Evolutionary conservation across 139 green algal genomes (phyloP), one percentile per base, ranked within the genome.

Genomic region (Chlorella sp.): DNA sequence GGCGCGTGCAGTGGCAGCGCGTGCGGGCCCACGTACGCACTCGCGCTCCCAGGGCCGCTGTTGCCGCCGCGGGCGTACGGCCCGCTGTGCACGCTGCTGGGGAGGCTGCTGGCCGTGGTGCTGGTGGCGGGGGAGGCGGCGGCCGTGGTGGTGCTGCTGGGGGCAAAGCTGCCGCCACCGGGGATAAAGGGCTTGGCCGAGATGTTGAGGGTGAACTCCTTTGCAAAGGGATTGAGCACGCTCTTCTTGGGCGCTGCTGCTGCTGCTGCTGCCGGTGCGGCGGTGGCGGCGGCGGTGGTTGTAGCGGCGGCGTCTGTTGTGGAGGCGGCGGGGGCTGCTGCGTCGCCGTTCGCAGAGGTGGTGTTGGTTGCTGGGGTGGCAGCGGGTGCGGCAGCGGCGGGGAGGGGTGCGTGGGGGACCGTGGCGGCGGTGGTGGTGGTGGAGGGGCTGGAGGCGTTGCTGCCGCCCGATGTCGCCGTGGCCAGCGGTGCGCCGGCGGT

Each of bases 161-260:
- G 42, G 42, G 10, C 17, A 55, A 24, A 5, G 50, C n/a, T 33
- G 68, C 3, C 27, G 67, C 69, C 61, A 60, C 62, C 62, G 3
- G 84, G 84, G 24, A 88, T 80, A 65, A 90, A 90, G 17, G 71
- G 70, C 74, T 88, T 88, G 0, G 85, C 85, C 2, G 81, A 78
- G n/a, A 84, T 65, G 72, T 87, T 90, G 27, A 90, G 70, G 0
- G 77, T 73, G 80, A 90, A 90, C 22, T 80, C 55, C 76, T 88
- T 88, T 29, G 85, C 85, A 65, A 83, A 85, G 49, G 82, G 80
- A 68, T 88, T 90, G 27, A 90, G 73, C 22, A 68, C 75, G 27
- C 27, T 74, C 32, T 79, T 77, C 31, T 73, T 78, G 22, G 61
- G 5, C 23, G 20, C 65, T 29, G 74, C 55, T n/a, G 55, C 67